Percentiles rank a stretch among this genome's conserved stretches.
Evolutionary conservation across 768 basidiomycete genomes (phyloP).

Genomic region (Tulasnella sp.): DNA sequence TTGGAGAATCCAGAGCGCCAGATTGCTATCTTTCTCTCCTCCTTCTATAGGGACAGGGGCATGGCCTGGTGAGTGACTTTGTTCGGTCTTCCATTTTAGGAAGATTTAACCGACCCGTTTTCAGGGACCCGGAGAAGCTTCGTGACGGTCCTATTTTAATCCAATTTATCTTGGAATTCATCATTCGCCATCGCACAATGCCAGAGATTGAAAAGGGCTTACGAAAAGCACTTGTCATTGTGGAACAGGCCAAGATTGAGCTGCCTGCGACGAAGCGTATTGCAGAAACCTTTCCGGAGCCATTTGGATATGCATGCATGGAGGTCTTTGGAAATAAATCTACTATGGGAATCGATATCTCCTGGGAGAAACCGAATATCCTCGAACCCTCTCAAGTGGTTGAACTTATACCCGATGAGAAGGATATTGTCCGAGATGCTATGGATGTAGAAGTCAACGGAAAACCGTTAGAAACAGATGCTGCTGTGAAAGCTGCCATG

Average conservation of each 20-base stretch:
- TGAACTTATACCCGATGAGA: neutral
- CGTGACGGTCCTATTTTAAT: conserved; percentile 7
- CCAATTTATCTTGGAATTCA: conserved; percentile 8
- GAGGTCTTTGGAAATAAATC: conserved; percentile 2
- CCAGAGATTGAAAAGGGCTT: neutral
- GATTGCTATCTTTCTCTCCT: conserved; percentile 5
- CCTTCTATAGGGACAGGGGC: conserved; percentile 2
- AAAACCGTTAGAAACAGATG: neutral
- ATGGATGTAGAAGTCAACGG: neutral
- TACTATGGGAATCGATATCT: neutral
- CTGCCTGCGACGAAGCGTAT: conserved; percentile 4
- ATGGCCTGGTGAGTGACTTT: neutral
- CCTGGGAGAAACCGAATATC: neutral
- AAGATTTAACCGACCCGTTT: neutral
- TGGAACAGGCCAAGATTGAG: conserved; percentile 6
- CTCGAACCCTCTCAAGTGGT: neutral
- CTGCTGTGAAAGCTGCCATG: neutral
- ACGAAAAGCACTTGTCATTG: neutral
- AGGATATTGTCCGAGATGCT: neutral
- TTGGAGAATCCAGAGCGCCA: neutral
- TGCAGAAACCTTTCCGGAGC: conserved; percentile 7
- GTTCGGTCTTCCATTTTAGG: too few relatives aligned
- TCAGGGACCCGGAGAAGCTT: conserved; percentile 9
- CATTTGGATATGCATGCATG: conserved; percentile 4
- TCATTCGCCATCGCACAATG: conserved; percentile 1